These are phyloP conservation scores for Jacaranda mimosifolia DNA, from an alignment of 257 asterid genomes.

Conservation along the genomic window DNA sequence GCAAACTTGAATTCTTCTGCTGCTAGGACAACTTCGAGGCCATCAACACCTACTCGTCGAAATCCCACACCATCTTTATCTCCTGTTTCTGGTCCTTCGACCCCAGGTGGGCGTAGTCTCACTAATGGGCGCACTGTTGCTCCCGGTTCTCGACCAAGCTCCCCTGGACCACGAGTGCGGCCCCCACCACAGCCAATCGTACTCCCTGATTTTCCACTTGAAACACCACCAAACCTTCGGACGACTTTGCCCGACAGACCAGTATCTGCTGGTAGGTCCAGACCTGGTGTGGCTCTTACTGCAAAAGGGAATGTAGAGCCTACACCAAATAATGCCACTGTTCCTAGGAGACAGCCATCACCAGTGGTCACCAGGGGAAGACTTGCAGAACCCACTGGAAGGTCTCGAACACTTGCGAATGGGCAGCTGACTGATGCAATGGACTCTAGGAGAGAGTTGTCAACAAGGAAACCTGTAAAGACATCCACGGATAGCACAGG, in stretches of 20 bases:
- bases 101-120: slow-evolving; percentile 64
- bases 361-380: slow-evolving; percentile 86
- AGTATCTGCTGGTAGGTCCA: slow-evolving; percentile 93
- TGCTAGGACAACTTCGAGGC: slow-evolving; percentile 76
- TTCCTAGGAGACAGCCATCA: slow-evolving; percentile 75
- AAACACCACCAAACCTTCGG: slow-evolving; percentile 94
- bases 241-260: slow-evolving; percentile 95
- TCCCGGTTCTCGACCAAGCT: slow-evolving; percentile 92
- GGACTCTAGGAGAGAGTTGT: slow-evolving; percentile 73
- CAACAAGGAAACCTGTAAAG: slow-evolving; percentile 74
- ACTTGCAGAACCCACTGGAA: slow-evolving; percentile 69
- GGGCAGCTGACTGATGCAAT: slow-evolving; percentile 59
- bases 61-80: slow-evolving; percentile 64
- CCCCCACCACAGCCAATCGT: slow-evolving; percentile 75
- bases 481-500: slow-evolving; percentile 78
- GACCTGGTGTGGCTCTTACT: slow-evolving; percentile 70
- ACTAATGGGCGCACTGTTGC: slow-evolving; percentile 62
- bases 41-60: slow-evolving; percentile 96
- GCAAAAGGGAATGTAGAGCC: slow-evolving; percentile 66
- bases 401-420: slow-evolving; percentile 65
- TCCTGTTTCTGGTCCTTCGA: slow-evolving; percentile 64
- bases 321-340: slow-evolving; percentile 46
- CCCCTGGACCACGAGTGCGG: slow-evolving; percentile 87
- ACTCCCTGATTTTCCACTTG: slow-evolving; percentile 85
- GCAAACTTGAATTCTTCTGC: slow-evolving; percentile 62